A percentile compares a stretch with the other conserved stretches of the same genome.
Evolutionary conservation across 257 asterid species (phyloP).

Genomic region (Handroanthus guayacan): DNA sequence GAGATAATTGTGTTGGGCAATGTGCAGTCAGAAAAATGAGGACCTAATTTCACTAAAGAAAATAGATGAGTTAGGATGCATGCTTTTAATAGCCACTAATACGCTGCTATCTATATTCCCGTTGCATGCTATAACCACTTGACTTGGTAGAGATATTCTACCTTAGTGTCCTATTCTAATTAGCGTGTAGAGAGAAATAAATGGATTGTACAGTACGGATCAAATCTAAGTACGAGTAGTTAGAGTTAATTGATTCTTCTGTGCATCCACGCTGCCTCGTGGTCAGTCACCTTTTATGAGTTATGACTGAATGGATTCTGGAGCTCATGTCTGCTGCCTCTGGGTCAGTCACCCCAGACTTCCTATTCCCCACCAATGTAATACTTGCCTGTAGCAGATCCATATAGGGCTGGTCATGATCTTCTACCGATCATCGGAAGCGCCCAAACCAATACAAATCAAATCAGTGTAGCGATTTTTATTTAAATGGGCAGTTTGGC

Average conservation of each 20-base stretch:
- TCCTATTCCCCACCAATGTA: background rate
- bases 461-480: too few relatives aligned
- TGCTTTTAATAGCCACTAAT: slow-evolving; percentile 14
- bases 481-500: too few relatives aligned
- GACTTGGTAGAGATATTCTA: background rate
- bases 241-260: too few relatives aligned
- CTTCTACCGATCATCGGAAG: too few relatives aligned
- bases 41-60: slow-evolving; percentile 24
- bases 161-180: background rate
- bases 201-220: slow-evolving; percentile 10
- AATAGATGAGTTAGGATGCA: background rate
- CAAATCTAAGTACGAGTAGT: too few relatives aligned
- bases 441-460: too few relatives aligned
- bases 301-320: too few relatives aligned
- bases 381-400: background rate
- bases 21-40: background rate
- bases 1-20: background rate
- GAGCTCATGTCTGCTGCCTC: background rate
- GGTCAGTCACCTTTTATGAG: too few relatives aligned
- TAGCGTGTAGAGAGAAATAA: slow-evolving; percentile 15
- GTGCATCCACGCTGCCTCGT: too few relatives aligned
- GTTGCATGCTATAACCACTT: background rate
- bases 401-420: too few relatives aligned
- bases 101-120: slow-evolving; percentile 1
- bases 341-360: slow-evolving; percentile 23